These are phyloP conservation scores for Trametes elegans DNA, from an alignment of 768 basidiomycete genomes.

Conservation along the genomic window DNA sequence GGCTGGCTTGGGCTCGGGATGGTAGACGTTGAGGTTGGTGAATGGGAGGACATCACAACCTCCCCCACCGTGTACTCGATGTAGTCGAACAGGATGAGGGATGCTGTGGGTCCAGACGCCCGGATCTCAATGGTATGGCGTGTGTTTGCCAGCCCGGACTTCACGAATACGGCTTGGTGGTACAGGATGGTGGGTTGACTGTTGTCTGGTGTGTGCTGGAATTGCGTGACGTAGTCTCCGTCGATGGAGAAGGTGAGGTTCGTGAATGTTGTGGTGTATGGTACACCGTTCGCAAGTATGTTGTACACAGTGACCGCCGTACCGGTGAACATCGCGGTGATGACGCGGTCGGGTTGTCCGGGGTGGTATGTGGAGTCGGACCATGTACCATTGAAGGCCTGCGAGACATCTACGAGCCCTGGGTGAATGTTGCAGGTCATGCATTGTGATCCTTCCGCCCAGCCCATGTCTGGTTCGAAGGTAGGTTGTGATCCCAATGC, in stretches of 20 bases:
- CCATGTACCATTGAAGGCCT: neutral
- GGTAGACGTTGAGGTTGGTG: neutral
- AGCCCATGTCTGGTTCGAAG: neutral
- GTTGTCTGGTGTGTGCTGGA: slow-evolving; percentile 3
- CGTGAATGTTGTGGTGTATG: neutral
- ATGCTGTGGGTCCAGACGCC: neutral
- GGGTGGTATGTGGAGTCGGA: neutral
- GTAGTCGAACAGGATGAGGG: slow-evolving; percentile 10
- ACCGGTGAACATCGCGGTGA: slow-evolving; percentile 11
- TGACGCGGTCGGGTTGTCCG: neutral
- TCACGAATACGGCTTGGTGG: slow-evolving; percentile 1
- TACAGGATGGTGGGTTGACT: neutral
- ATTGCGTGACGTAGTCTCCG: neutral
- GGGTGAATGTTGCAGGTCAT: neutral
- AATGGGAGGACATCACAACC: neutral
- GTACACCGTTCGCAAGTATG: neutral
- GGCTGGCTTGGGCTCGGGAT: neutral
- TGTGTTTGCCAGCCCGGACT: neutral
- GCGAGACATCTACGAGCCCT: neutral
- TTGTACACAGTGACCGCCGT: slow-evolving; percentile 4
- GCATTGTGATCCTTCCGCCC: neutral
- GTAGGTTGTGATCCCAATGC: neutral
- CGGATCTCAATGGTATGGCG: slow-evolving; percentile 2
- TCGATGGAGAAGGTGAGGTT: slow-evolving; percentile 10
- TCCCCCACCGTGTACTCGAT: slow-evolving; percentile 1